phyloP scores from a whole-genome alignment of 2,329 filamentous ascomycete genomes.

The Plectosphaerella cucumerina region DNA sequence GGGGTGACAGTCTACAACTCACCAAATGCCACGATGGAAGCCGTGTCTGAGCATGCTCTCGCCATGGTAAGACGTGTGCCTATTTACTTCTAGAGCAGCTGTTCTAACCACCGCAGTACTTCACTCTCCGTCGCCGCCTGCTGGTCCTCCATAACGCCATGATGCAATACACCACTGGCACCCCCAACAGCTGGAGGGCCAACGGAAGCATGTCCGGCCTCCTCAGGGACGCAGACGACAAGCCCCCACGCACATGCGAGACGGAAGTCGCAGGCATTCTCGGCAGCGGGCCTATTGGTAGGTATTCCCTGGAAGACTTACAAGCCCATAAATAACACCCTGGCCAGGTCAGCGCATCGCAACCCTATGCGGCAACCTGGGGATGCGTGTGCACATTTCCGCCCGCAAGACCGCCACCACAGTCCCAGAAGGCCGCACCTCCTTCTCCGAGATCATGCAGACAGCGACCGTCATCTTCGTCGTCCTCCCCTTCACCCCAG shows the following conservation, averaged over 20 bases:
- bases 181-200: slow-evolving; percentile 11
- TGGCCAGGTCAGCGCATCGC: slow-evolving; percentile 14
- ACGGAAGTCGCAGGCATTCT: slow-evolving; percentile 21
- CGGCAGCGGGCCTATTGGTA: slow-evolving; percentile 19
- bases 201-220: slow-evolving; percentile 12
- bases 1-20: slow-evolving; percentile 17
- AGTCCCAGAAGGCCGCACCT: slow-evolving; percentile 4
- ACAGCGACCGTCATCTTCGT: slow-evolving; percentile 18
- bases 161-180: slow-evolving; percentile 5
- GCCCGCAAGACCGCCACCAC: slow-evolving; percentile 13
- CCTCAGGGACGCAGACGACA: slow-evolving; percentile 12
- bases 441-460: slow-evolving; percentile 16
- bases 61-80: slow-evolving; percentile 9
- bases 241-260: slow-evolving; percentile 18
- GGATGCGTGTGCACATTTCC: slow-evolving; percentile 17
- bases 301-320: not conserved
- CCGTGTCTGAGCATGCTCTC: slow-evolving; percentile 18
- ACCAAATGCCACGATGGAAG: slow-evolving; percentile 14
- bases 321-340: not conserved
- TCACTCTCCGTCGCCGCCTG: slow-evolving; percentile 15
- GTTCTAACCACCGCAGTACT: slow-evolving; percentile 9
- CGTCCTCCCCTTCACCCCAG: slow-evolving; percentile 16
- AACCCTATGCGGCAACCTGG: slow-evolving; percentile 14
- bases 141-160: slow-evolving; percentile 15
- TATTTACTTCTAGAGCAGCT: not conserved